Conservation (phyloP, 805 yeast species). For the Metschnikowia chrysomelidarum region DNA sequence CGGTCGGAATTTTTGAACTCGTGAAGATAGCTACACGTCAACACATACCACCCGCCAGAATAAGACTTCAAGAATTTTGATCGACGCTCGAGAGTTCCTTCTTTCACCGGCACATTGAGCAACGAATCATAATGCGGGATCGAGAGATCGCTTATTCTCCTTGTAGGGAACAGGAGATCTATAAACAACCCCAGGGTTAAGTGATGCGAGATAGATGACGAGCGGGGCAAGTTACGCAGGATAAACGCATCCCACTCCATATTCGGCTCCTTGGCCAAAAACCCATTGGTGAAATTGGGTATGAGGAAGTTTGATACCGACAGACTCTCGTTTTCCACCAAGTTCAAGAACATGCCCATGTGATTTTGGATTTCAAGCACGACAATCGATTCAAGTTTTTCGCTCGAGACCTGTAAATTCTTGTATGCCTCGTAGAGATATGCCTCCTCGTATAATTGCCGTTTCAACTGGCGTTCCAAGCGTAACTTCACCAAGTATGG, state of each 20-base stretch:
- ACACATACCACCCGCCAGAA: constrained; percentile 84
- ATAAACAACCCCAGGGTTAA: constrained; percentile 37
- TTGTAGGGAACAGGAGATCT: constrained; percentile 37
- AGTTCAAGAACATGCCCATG: constrained; percentile 65
- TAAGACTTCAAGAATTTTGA: constrained; percentile 92
- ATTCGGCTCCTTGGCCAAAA: constrained; percentile 72
- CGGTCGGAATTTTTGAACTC: constrained; percentile 86
- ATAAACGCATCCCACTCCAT: constrained; percentile 90
- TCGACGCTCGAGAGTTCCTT: constrained; percentile 83
- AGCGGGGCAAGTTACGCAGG: constrained; percentile 52
- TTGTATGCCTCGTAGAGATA: constrained; percentile 84
- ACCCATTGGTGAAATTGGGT: constrained; percentile 52
- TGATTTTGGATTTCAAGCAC: constrained; percentile 84
- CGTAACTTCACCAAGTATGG: constrained; percentile 74
- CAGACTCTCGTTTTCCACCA: constrained; percentile 71
- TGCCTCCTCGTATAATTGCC: constrained; percentile 80
- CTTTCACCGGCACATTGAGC: constrained; percentile 58
- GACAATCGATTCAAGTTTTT: constrained; percentile 82
- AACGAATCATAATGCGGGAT: constrained; percentile 73
- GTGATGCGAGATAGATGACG: constrained; percentile 26
- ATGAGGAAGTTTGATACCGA: constrained; percentile 64
- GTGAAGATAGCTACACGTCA: constrained; percentile 84
- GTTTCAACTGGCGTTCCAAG: constrained; percentile 73
- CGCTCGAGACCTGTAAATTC: constrained; percentile 84
- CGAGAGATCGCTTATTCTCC: constrained; percentile 47